These are phyloP conservation scores for Aspergillus nanangensis DNA, from an alignment of 495 filamentous ascomycete species.

Conservation along the genomic window DNA sequence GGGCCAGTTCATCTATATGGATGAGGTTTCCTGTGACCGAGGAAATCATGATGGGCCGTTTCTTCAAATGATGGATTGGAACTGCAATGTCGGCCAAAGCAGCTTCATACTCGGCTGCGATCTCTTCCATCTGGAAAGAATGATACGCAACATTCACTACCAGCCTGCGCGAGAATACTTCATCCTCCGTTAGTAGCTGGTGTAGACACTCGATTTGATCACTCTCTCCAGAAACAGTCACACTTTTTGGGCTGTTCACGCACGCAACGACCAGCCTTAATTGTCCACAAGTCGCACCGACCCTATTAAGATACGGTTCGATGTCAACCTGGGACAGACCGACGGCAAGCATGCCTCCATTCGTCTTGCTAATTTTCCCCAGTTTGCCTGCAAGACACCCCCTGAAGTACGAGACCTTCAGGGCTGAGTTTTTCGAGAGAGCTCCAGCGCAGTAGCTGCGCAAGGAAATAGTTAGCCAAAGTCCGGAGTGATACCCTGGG, in stretches of 20 bases:
- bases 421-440: background rate
- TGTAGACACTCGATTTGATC: conserved; percentile 9
- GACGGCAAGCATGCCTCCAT: conserved; percentile 8
- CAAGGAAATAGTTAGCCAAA: background rate
- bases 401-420: conserved; percentile 5
- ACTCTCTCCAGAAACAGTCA: conserved; percentile 26
- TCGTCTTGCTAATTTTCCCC: background rate
- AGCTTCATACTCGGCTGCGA: background rate
- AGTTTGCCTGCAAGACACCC: background rate
- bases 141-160: conserved; percentile 8
- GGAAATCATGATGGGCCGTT: conserved; percentile 30
- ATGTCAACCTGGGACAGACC: conserved; percentile 3
- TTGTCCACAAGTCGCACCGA: background rate
- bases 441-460: background rate
- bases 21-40: conserved; percentile 27
- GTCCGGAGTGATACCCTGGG: background rate
- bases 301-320: background rate
- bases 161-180: conserved; percentile 6
- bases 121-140: conserved; percentile 9
- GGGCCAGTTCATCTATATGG: conserved; percentile 11
- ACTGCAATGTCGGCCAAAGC: too few species aligned
- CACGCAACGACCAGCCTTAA: conserved; percentile 20
- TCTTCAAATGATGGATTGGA: background rate
- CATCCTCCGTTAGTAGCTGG: background rate
- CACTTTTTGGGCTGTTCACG: conserved; percentile 26